phyloP scores from a whole-genome alignment of 352 stramenopile species.

The Phytophthora vignae region DNA sequence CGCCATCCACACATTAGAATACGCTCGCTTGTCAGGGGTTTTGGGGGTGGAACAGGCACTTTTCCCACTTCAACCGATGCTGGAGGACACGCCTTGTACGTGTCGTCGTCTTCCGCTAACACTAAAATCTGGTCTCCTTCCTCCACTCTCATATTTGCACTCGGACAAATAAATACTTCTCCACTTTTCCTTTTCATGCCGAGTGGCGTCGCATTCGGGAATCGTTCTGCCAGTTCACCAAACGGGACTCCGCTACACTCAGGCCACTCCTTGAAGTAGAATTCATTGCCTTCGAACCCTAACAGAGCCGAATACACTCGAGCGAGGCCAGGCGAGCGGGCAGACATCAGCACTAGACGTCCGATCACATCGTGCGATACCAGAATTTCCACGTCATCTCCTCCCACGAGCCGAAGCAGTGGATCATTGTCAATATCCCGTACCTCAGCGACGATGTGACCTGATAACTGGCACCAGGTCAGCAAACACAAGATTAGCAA shows the following conservation, averaged over 20 bases:
- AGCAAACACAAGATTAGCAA: neutral
- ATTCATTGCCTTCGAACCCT: conserved; percentile 90
- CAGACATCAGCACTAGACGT: conserved; percentile 87
- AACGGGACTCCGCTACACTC: conserved; percentile 80
- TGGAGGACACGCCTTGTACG: conserved; percentile 74
- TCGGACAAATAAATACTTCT: conserved; percentile 70
- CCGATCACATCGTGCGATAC: conserved; percentile 92
- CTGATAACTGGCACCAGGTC: conserved; percentile 45
- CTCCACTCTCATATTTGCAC: conserved; percentile 39
- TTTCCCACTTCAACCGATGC: conserved; percentile 47
- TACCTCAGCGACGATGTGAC: conserved; percentile 89
- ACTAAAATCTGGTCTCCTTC: conserved; percentile 82
- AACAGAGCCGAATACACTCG: conserved; percentile 75
- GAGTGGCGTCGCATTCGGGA: conserved; percentile 84
- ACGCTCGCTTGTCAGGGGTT: conserved; percentile 48
- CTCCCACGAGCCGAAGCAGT: conserved; percentile 79
- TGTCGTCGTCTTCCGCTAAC: conserved; percentile 90
- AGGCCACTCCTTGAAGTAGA: conserved; percentile 91
- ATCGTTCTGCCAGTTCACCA: conserved; percentile 67
- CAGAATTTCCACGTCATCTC: conserved; percentile 82
- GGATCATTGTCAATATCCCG: conserved; percentile 90
- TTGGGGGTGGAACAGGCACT: conserved; percentile 33
- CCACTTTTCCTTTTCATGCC: conserved; percentile 72
- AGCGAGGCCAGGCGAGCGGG: conserved; percentile 80
- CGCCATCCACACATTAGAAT: conserved; percentile 92